These are phyloP conservation scores for Gaeumannomyces sp. DNA, from an alignment of 2,329 filamentous ascomycete species.

Conservation along the genomic window DNA sequence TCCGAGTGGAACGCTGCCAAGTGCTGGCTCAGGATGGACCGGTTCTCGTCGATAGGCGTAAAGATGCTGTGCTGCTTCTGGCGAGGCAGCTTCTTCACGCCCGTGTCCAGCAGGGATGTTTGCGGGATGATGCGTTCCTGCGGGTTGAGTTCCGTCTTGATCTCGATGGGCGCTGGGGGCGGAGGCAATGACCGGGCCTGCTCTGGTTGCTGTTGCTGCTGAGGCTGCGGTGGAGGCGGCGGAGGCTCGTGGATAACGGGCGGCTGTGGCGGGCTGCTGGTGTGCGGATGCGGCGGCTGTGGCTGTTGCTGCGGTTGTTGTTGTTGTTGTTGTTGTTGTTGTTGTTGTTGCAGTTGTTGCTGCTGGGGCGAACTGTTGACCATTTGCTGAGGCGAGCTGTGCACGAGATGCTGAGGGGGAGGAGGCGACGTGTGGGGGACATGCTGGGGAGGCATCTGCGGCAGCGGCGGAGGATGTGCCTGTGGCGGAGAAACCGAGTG, in stretches of 20 bases:
- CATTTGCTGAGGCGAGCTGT: constrained; percentile 13
- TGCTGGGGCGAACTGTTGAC: constrained; percentile 20
- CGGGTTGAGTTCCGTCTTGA: constrained; percentile 36
- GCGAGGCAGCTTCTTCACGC: constrained; percentile 60
- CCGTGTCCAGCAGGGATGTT: constrained; percentile 43
- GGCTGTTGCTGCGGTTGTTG: constrained; percentile 42
- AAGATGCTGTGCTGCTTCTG: constrained; percentile 90
- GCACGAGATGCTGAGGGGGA: constrained; percentile 32
- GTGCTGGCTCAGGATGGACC: constrained; percentile 82
- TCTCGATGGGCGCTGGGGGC: constrained; percentile 42
- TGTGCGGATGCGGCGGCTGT: constrained; percentile 22
- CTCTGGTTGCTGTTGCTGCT: constrained; percentile 40
- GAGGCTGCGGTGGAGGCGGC: constrained; percentile 44
- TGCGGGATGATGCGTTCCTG: constrained; percentile 37
- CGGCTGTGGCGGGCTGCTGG: constrained; percentile 41
- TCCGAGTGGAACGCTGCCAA: constrained; percentile 61
- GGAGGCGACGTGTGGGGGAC: constrained; percentile 28
- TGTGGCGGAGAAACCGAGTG: constrained; percentile 56
- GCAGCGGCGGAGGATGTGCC: constrained; percentile 45
- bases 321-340: constrained; percentile 33
- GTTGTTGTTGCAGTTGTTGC: constrained; percentile 35
- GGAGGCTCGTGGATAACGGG: constrained; percentile 16
- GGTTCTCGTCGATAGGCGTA: constrained; percentile 90
- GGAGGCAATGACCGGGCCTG: constrained; percentile 19
- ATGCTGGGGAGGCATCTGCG: constrained; percentile 40